Evolutionary conservation across 1,284 basidiomycete species (phyloP), one percentile per base, ranked within the genome.

Genomic region (Cystobasidium sp.): DNA sequence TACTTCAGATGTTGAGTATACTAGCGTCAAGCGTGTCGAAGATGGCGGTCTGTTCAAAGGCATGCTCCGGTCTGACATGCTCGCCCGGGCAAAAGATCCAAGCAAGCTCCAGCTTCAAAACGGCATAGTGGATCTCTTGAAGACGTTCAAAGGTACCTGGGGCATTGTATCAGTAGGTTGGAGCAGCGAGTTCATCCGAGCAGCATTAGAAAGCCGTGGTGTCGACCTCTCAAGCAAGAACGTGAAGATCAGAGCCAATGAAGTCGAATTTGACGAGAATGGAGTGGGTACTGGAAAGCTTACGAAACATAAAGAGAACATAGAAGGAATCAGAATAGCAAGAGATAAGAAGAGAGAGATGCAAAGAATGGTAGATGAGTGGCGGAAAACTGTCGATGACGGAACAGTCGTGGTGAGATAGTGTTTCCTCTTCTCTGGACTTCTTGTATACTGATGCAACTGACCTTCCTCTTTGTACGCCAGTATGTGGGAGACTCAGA

Each of bases 401-500:
- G 58, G 59, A 37, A 55, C 58, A 14, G 59, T 71, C 16, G 51
- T 71, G 47, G 69, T 71, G 37, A 64, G 69, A 44, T 22, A 9
- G 1, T 41, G 18, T n/a, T 1, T 10, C 20, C 14, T 20, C 9
- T 22, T 16, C 24, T 39, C 16, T 67, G 24, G 20, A 22, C 20
- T 12, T 24, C 31, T 8, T n/a, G n/a, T n/a, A n/a, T n/a, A n/a
- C 49, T 6, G 18, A 16, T 3, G 2, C 37, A 16, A 20, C 41
- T 61, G 22, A 59, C 20, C 14, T 18, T 46, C 6, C 1, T 37
- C n/a, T 9, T 9, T 64, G 0, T 39, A 24, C 1, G 6, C 2
- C 55, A 73, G 70, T 73, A 73, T 52, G 58, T 73, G n/a, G 70
- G 70, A 14, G 70, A 73, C 24, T 56, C 51, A 9, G 70, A 73